Base-by-base conservation (phyloP, 2,329 filamentous ascomycete genomes). In the Huntiella abstrusa region DNA sequence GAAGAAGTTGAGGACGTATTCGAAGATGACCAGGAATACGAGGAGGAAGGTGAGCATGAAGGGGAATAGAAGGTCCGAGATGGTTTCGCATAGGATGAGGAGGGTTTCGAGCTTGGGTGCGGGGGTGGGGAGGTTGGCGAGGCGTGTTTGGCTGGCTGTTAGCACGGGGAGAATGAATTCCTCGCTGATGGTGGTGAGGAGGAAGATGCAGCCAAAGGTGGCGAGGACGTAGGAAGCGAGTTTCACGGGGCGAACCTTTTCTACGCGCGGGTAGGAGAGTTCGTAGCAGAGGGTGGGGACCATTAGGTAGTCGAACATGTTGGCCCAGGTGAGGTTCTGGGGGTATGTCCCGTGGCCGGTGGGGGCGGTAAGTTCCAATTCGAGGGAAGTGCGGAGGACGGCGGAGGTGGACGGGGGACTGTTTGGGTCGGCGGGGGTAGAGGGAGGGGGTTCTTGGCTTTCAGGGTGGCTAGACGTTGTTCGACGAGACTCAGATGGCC, bases 261-360 rank as follows among this genome's bases (percentile, higher is more conserved):
- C 59, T 8, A 75, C 86, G 42, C 91, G 80, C 2, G 91, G 91
- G 60, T 96, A 98, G 60, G 96, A 88, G 43, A 96, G 71, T 63
- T 98, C 91, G 63, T 98, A 98, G 68, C 91, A 98, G 15, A 98
- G 73, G 0, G 91, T 98, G 12, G 91, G 91, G 57, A 87, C 96
- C 57, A 91, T 75, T 8, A 95, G 66, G 59, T 80, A 96, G 64
- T 96, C 91, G 48, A 75, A 53, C 58, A 83, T 95, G 64, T 96
- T 96, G 53, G 65, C 55, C 60, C 80, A 69, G 0, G 83, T 91
- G 41, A 98, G 71, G 60, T 96, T 98, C 52, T 77, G 70, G 1
- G 91, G 91, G 59, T 94, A 98, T 0, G 86, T 88, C 52, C 91
- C 76, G 55, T 81, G 81, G 50, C 91, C 91, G 52, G 94, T 75